phyloP scores from a whole-genome alignment of 176 grass and related monocot species.

The Aegilops bicornis region DNA sequence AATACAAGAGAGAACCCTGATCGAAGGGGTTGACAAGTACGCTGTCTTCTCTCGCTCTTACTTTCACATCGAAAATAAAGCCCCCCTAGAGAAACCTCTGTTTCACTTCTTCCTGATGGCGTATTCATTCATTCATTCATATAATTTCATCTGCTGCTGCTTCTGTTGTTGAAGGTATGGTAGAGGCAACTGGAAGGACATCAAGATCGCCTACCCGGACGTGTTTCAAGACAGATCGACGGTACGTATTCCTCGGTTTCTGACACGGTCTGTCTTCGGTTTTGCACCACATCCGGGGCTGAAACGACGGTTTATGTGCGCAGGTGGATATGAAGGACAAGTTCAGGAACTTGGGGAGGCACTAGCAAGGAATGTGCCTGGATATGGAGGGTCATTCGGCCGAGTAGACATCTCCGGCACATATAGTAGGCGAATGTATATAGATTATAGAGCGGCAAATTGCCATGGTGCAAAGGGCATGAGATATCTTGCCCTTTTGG shows the following conservation, averaged over 20 bases:
- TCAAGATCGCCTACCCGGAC: constrained; percentile 46
- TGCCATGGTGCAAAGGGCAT: background rate
- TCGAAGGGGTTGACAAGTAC: constrained; percentile 44
- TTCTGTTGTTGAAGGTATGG: constrained; percentile 37
- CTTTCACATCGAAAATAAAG: background rate
- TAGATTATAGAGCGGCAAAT: background rate
- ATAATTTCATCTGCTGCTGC: background rate
- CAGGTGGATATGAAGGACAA: constrained; percentile 59
- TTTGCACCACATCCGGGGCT: background rate
- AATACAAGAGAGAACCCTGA: constrained; percentile 27
- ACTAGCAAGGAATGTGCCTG: background rate
- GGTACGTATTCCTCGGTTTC: constrained; percentile 4
- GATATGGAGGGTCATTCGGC: background rate
- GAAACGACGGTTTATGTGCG: background rate
- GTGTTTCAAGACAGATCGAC: constrained; percentile 40
- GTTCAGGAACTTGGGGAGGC: constrained; percentile 40
- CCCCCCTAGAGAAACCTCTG: background rate
- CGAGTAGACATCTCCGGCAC: background rate
- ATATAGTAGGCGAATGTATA: background rate
- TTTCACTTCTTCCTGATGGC: background rate
- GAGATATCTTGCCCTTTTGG: background rate
- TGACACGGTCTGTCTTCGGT: background rate
- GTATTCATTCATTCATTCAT: background rate
- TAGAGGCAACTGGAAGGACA: constrained; percentile 47
- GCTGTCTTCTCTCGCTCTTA: background rate